Evolutionary conservation across 83 land plant species (phyloP), one percentile per base, ranked within the genome.

Genomic region (Picea abies): DNA sequence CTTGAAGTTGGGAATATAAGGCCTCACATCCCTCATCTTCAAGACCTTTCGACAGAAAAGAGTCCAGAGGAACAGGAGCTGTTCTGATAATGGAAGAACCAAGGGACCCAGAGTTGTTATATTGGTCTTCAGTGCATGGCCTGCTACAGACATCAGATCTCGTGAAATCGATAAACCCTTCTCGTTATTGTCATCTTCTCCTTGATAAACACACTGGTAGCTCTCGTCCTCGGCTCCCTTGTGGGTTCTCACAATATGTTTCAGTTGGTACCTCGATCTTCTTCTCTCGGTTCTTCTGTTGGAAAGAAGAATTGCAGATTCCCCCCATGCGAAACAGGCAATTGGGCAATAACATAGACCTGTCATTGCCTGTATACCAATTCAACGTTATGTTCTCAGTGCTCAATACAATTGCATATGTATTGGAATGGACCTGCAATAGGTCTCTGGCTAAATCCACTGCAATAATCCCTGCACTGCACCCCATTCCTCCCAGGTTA

Each of bases 261-360:
- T 89, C 62, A 93, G 92, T 22, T 89, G 62, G 84, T 93, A 93
- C 85, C 88, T 93, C 23, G 95, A 88, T 2, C 86, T 86, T 65
- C 85, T 83, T 84, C 82, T 81, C 76, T 93, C 93, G 8, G 89
- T 82, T 60, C 90, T 81, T 65, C 86, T 88, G 82, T 93, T 93
- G 41, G 92, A 91, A 12, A 93, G 83, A 4, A 93, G 79, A 29
- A 93, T 82, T 58, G 95, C 94, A 37, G 95, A 86, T n/a, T 85
- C 94, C 86, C 11, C 95, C 95, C 95, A 91, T 91, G 11, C 95
- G 86, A 81, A 93, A 93, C 85, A 86, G 90, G 85, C 95, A 93
- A 58, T 93, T 93, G 58, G 95, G 92, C 23, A 93, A 83, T 60
- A 93, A 85, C 95, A 93, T 93, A 65, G 93, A 91, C 19, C 94